phyloP scores from a whole-genome alignment of 1,284 basidiomycete species.

The Cutaneotrichosporon dermatis region DNA sequence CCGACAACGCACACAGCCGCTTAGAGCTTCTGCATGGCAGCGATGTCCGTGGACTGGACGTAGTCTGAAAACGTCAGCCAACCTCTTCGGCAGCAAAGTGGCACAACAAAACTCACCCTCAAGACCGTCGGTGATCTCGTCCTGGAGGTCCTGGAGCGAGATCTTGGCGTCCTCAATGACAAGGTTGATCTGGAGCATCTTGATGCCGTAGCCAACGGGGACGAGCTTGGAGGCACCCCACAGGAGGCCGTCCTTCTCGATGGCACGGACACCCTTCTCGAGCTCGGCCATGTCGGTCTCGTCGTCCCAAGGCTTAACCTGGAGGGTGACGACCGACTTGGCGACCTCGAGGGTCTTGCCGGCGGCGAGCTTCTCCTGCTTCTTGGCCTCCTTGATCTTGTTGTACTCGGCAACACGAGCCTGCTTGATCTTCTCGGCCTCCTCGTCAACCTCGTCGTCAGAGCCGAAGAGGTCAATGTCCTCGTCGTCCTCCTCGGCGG shows the following conservation, averaged over 20 bases:
- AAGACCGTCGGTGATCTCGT: conserved; percentile 63
- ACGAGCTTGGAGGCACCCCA: conserved; percentile 86
- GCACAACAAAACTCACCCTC: conserved; percentile 15
- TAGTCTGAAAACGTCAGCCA: conserved; percentile 57
- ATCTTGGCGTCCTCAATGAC: conserved; percentile 90
- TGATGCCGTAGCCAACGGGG: conserved; percentile 77
- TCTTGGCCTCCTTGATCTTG: conserved; percentile 88
- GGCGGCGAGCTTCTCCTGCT: conserved; percentile 53
- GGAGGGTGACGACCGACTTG: conserved; percentile 79
- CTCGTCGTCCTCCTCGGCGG: conserved; percentile 72
- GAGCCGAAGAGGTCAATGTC: conserved; percentile 89
- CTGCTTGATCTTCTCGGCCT: conserved; percentile 90
- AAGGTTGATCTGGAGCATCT: conserved; percentile 87
- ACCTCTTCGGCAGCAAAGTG: too few species aligned
- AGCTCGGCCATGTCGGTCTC: conserved; percentile 93
- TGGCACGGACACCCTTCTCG: conserved; percentile 76
- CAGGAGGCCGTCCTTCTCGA: conserved; percentile 86
- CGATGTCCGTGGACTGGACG: conserved; percentile 89
- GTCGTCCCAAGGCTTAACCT: conserved; percentile 99
- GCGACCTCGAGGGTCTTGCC: conserved; percentile 65
- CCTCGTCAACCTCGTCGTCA: conserved; percentile 72
- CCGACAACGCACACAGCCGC: neutral
- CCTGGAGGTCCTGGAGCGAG: conserved; percentile 90
- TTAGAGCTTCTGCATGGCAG: conserved; percentile 46
- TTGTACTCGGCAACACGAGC: conserved; percentile 94